Percentiles rank a stretch among this genome's conserved stretches.
These are phyloP conservation scores for Fonsecaea nubica DNA, from an alignment of 2,329 filamentous ascomycete species.

Conservation along the genomic window DNA sequence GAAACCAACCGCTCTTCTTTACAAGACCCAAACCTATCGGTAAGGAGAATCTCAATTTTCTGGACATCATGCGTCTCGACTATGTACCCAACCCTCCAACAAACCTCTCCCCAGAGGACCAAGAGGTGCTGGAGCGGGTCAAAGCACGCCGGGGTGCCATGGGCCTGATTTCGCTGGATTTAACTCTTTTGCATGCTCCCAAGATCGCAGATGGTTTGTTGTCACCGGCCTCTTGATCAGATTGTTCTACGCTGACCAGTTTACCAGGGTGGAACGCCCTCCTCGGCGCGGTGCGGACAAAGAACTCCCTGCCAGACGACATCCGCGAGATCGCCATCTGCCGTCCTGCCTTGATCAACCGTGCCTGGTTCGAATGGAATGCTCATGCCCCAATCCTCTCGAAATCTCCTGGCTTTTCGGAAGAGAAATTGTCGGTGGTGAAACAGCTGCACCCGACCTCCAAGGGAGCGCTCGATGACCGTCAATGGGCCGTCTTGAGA, in stretches of 20 bases:
- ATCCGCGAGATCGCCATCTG: slow-evolving; percentile 80
- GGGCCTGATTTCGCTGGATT: slow-evolving; percentile 60
- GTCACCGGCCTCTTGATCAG: neutral
- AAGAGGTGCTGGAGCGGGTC: slow-evolving; percentile 58
- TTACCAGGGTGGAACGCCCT: slow-evolving; percentile 61
- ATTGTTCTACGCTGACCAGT: neutral
- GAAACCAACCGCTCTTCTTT: neutral
- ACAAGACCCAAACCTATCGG: neutral
- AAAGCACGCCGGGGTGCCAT: slow-evolving; percentile 58
- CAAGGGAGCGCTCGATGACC: slow-evolving; percentile 48
- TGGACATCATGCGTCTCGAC: slow-evolving; percentile 58
- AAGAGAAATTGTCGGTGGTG: slow-evolving; percentile 56
- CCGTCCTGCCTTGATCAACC: slow-evolving; percentile 78
- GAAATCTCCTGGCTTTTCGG: slow-evolving; percentile 62
- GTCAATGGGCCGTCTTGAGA: slow-evolving; percentile 69
- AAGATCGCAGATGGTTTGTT: slow-evolving; percentile 57
- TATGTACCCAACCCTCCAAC: slow-evolving; percentile 61
- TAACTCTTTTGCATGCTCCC: slow-evolving; percentile 61
- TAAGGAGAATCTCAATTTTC: neutral
- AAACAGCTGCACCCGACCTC: slow-evolving; percentile 47
- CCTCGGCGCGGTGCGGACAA: slow-evolving; percentile 61
- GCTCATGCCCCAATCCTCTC: slow-evolving; percentile 78
- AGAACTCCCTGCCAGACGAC: slow-evolving; percentile 56
- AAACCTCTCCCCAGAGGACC: slow-evolving; percentile 50
- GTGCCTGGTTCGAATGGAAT: slow-evolving; percentile 84